Percentiles rank a stretch among this genome's conserved stretches.
phyloP scores from a whole-genome alignment of 208 protist genomes.

The Trypanosoma congolense region DNA sequence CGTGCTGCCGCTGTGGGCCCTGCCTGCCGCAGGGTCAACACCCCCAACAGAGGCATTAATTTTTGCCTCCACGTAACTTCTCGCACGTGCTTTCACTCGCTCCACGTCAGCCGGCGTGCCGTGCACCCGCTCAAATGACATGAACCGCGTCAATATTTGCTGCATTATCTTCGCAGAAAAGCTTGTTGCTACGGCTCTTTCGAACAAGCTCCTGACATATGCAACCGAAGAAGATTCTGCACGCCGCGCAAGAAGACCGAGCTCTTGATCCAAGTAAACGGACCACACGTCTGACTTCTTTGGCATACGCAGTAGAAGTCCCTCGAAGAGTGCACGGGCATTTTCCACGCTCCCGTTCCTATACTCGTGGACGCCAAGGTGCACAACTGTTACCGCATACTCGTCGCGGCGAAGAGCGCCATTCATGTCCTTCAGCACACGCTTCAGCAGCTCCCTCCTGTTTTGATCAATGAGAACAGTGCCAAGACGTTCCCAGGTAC shows the following conservation, averaged over 20 bases:
- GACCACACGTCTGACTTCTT: slow-evolving; percentile 90
- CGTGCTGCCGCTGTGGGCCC: too few species aligned
- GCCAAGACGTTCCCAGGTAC: slow-evolving; percentile 77
- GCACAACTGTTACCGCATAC: slow-evolving; percentile 51
- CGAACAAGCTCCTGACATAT: slow-evolving; percentile 66
- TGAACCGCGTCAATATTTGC: slow-evolving; percentile 94
- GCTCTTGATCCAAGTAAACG: slow-evolving; percentile 87
- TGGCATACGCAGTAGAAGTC: slow-evolving; percentile 75
- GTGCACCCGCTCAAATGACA: slow-evolving; percentile 94
- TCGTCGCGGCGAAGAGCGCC: slow-evolving; percentile 53
- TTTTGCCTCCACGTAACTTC: slow-evolving; percentile 90
- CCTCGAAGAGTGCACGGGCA: slow-evolving; percentile 87
- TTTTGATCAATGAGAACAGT: slow-evolving; percentile 66
- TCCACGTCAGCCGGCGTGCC: slow-evolving; percentile 79
- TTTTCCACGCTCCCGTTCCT: slow-evolving; percentile 73
- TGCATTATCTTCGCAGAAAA: slow-evolving; percentile 87
- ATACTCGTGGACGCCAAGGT: slow-evolving; percentile 83
- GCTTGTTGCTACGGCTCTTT: slow-evolving; percentile 75
- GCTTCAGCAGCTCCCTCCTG: slow-evolving; percentile 84
- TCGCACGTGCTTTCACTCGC: slow-evolving; percentile 91
- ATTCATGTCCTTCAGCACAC: slow-evolving; percentile 79
- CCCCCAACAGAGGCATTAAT: slow-evolving; percentile 38
- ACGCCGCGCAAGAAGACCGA: slow-evolving; percentile 53
- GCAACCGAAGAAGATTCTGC: slow-evolving; percentile 32
- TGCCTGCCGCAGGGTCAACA: background rate